phyloP scores from a whole-genome alignment of 2,329 filamentous ascomycete genomes.

The Colletotrichum aenigma region DNA sequence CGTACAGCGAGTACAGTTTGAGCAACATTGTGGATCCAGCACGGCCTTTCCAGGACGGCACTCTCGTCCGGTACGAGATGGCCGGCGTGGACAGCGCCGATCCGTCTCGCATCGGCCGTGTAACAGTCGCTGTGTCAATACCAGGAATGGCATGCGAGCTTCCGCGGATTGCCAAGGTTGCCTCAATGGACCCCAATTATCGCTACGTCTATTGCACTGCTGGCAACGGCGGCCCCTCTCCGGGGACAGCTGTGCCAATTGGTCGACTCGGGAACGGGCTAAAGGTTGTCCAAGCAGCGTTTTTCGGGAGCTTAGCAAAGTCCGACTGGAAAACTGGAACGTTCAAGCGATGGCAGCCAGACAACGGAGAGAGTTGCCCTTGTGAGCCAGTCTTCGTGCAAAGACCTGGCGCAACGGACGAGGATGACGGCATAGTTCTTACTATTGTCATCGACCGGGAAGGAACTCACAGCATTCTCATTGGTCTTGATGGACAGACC shows the following conservation, averaged over 20 bases:
- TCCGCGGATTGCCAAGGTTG: constrained; percentile 21
- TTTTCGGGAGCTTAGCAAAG: constrained; percentile 21
- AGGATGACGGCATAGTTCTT: constrained; percentile 22
- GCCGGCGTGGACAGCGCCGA: neutral
- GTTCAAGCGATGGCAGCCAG: constrained; percentile 18
- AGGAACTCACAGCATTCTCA: constrained; percentile 21
- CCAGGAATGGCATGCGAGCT: constrained; percentile 20
- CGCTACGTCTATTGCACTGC: constrained; percentile 23
- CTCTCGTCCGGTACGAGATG: constrained; percentile 20
- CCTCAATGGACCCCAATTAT: constrained; percentile 14
- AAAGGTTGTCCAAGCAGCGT: constrained; percentile 12
- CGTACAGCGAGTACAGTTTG: constrained; percentile 32
- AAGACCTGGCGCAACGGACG: constrained; percentile 14
- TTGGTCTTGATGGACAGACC: constrained; percentile 20
- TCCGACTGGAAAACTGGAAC: constrained; percentile 22
- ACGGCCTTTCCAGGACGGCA: neutral
- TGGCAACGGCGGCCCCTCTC: constrained; percentile 14
- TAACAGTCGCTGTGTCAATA: constrained; percentile 13
- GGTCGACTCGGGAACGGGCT: neutral
- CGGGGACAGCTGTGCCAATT: constrained; percentile 21
- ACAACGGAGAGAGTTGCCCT: constrained; percentile 29
- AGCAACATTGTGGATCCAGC: constrained; percentile 27
- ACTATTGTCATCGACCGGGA: constrained; percentile 19
- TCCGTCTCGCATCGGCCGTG: neutral
- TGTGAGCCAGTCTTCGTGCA: constrained; percentile 23